phyloP scores from a whole-genome alignment of 768 basidiomycete genomes.

The Suillus variegatus region DNA sequence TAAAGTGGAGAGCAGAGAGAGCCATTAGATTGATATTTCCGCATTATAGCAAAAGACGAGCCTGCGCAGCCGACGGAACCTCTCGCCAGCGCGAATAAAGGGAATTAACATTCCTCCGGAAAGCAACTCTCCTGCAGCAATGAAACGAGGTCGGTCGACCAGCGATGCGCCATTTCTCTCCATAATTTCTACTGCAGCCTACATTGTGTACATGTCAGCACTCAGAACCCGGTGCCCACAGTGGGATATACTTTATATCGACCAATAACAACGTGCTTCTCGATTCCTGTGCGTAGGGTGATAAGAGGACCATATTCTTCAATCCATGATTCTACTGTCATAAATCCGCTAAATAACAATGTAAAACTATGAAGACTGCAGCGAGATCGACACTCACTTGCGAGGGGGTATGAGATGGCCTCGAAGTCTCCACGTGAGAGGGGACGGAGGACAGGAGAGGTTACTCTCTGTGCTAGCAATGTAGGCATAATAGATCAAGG shows the following conservation, averaged over 20 bases:
- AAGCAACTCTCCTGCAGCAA: conserved; percentile 57
- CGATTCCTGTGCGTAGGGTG: conserved; percentile 1
- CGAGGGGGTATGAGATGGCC: neutral
- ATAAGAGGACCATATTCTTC: conserved; percentile 11
- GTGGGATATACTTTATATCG: conserved; percentile 6
- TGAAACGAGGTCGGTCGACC: conserved; percentile 51
- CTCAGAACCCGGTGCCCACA: neutral
- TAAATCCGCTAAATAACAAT: neutral
- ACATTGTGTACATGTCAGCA: neutral
- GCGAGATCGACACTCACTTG: neutral
- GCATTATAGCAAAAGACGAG: conserved; percentile 14
- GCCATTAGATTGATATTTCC: neutral
- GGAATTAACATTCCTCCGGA: conserved; percentile 59
- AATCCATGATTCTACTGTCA: conserved; percentile 7
- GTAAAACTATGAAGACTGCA: neutral
- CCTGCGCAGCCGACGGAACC: conserved; percentile 59
- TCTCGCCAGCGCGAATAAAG: conserved; percentile 53
- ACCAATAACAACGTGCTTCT: conserved; percentile 9
- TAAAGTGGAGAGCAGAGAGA: conserved; percentile 14
- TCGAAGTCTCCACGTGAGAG: neutral
- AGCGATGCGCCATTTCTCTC: conserved; percentile 56
- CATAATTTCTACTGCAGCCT: conserved; percentile 55
- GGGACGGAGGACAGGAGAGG: neutral
- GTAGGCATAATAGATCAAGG: neutral
- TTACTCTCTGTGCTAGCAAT: neutral